Evolutionary conservation across 2,329 filamentous ascomycete genomes (phyloP), one percentile per base, ranked within the genome.

Genomic region (Aspergillus sp.): DNA sequence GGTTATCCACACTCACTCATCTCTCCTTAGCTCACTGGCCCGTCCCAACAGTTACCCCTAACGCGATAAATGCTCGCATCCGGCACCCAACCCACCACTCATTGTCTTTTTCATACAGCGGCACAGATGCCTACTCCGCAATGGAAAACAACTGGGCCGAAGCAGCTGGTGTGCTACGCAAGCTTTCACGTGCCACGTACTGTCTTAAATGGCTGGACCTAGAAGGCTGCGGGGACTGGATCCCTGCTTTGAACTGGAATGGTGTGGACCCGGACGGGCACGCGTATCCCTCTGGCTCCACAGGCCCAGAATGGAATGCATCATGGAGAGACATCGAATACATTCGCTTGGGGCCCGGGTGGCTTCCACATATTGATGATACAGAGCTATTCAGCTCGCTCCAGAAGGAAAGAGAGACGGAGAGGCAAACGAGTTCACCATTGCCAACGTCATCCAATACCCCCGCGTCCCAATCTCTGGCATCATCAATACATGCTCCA

Each of bases 11-110:
- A 4, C 58, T 85, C 26, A 82, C 79, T 0, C 80, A 83, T 50
- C 67, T 85, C 2, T 83, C 80, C 0, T 68, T 85, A 2, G 79
- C 80, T 2, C 71, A 80, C 57, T 85, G 81, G 81, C 79, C 79
- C 3, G 64, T 69, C 13, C 81, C 81, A 2, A 77, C 74, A 0
- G 62, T 76, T n/a, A 80, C 77, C 0, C 77, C 77, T 0, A 76
- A 79, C 47, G 65, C 77, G 3, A 63, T 64, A 3, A 72, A 69
- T 7, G 59, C 71, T 6, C 71, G 69, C 8, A 64, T 77, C 31
- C 58, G 54, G 49, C 58, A 71, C 8, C 58, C 62, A 11, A 66
- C 64, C 13, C 62, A 65, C 27, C 58, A 68, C 40, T 66, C 65
- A 12, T 65, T 68, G 10, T 59, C 64, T 12, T 64, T 79, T 13